Conservation (phyloP, 768 basidiomycete genomes). For the Sarcodon aspratus region DNA sequence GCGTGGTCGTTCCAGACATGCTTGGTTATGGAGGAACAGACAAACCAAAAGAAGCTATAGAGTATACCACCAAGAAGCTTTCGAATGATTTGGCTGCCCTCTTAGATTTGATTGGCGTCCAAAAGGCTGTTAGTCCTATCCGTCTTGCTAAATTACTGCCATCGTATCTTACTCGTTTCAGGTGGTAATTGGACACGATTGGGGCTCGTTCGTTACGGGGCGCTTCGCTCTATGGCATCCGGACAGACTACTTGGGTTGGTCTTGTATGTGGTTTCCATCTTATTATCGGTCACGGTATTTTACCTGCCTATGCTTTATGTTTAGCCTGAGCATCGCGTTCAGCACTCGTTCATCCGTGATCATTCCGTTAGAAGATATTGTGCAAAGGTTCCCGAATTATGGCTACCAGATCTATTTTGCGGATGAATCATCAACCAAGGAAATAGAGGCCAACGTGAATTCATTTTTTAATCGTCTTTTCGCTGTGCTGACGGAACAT, state of each 20-base stretch:
- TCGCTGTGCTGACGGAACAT: no score
- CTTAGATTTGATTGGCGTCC: slow-evolving; percentile 43
- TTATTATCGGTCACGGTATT: background rate
- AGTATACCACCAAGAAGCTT: slow-evolving; percentile 24
- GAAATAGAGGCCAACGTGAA: slow-evolving; percentile 50
- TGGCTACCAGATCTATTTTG: slow-evolving; percentile 62
- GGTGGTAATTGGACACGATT: slow-evolving; percentile 74
- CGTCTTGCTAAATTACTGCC: background rate
- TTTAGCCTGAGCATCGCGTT: slow-evolving; percentile 57
- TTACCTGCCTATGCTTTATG: slow-evolving; percentile 21
- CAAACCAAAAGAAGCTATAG: slow-evolving; percentile 26
- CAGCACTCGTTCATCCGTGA: slow-evolving; percentile 39
- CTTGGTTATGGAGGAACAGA: slow-evolving; percentile 41
- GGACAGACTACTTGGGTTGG: slow-evolving; percentile 42
- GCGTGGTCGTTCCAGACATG: slow-evolving; percentile 37
- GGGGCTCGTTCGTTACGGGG: slow-evolving; percentile 56
- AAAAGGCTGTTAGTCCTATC: slow-evolving; percentile 36
- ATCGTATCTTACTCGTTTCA: slow-evolving; percentile 6
- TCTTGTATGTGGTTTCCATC: slow-evolving; percentile 33
- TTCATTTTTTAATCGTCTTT: background rate
- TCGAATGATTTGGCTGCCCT: slow-evolving; percentile 50
- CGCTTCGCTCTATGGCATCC: slow-evolving; percentile 71
- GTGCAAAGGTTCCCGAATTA: slow-evolving; percentile 41
- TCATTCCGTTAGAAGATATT: slow-evolving; percentile 39
- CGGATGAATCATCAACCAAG: slow-evolving; percentile 33